These are phyloP conservation scores for Exophiala sideris DNA, from an alignment of 2,329 filamentous ascomycete genomes.

Conservation along the genomic window DNA sequence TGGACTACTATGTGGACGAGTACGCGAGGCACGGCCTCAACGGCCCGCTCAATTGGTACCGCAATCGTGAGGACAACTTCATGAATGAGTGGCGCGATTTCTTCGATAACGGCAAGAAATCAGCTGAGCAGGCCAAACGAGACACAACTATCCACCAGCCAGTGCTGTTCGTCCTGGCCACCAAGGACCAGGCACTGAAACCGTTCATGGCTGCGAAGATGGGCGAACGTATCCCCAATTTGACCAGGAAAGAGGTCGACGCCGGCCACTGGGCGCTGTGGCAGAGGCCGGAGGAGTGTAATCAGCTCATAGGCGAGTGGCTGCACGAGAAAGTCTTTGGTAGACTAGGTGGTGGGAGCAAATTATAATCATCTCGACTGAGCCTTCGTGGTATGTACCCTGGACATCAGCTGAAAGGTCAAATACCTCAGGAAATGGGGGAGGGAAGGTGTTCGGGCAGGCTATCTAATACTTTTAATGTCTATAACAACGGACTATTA, in stretches of 20 bases:
- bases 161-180: conserved; percentile 71
- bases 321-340: conserved; percentile 55
- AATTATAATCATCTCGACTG: conserved; percentile 3
- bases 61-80: conserved; percentile 67
- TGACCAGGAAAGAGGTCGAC: conserved; percentile 65
- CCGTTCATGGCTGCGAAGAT: conserved; percentile 69
- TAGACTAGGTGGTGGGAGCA: conserved; percentile 38
- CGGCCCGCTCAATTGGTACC: conserved; percentile 87
- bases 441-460: too few species aligned
- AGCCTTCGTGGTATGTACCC: too few species aligned
- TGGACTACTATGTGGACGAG: conserved; percentile 72
- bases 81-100: conserved; percentile 63
- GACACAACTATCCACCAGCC: conserved; percentile 20
- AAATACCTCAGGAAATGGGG: not conserved
- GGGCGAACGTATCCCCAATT: conserved; percentile 54
- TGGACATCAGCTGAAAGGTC: not conserved
- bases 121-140: not conserved
- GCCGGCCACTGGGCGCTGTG: conserved; percentile 79
- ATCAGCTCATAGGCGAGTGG: conserved; percentile 66
- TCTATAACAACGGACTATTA: too few species aligned
- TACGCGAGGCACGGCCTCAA: conserved; percentile 70
- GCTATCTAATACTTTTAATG: too few species aligned
- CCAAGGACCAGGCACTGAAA: conserved; percentile 68
- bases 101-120: conserved; percentile 17
- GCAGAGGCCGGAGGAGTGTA: conserved; percentile 68